A percentile compares a stretch with the other conserved stretches of the same genome.
Conservation (phyloP, 176 grass and related monocot genomes). For the Cenchrus purpureus region DNA sequence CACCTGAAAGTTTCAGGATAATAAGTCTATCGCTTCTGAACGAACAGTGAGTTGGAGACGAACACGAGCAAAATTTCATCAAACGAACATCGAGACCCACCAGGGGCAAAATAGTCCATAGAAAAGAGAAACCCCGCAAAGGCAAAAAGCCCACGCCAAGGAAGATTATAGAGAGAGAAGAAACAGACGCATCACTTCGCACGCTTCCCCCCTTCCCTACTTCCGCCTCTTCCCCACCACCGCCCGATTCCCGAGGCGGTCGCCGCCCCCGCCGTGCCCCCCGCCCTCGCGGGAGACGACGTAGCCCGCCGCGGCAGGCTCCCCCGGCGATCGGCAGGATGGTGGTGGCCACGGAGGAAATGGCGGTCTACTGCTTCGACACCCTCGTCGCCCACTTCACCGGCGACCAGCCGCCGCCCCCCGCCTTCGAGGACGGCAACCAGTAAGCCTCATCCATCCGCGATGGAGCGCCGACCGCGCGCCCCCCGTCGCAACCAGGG, state of each 20-base stretch:
- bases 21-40: background rate
- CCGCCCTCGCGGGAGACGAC: background rate
- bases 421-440: slow-evolving; percentile 88
- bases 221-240: slow-evolving; percentile 8
- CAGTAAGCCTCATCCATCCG: slow-evolving; percentile 58
- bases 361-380: slow-evolving; percentile 97
- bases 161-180: background rate
- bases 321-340: slow-evolving; percentile 42
- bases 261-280: slow-evolving; percentile 1
- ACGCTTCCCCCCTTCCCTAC: slow-evolving; percentile 41
- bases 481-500: background rate
- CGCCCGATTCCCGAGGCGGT: slow-evolving; percentile 24
- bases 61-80: background rate
- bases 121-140: background rate
- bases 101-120: slow-evolving; percentile 17
- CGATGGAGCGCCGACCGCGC: background rate
- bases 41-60: background rate
- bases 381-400: slow-evolving; percentile 88
- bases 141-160: background rate
- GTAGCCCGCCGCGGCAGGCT: background rate
- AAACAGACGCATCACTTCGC: slow-evolving; percentile 31
- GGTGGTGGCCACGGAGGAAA: slow-evolving; percentile 92
- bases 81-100: background rate
- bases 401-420: slow-evolving; percentile 67
- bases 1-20: too few species aligned